Evolutionary conservation across 2,329 filamentous ascomycete species (phyloP), one percentile per base, ranked within the genome.

Genomic region (Calycina marina): DNA sequence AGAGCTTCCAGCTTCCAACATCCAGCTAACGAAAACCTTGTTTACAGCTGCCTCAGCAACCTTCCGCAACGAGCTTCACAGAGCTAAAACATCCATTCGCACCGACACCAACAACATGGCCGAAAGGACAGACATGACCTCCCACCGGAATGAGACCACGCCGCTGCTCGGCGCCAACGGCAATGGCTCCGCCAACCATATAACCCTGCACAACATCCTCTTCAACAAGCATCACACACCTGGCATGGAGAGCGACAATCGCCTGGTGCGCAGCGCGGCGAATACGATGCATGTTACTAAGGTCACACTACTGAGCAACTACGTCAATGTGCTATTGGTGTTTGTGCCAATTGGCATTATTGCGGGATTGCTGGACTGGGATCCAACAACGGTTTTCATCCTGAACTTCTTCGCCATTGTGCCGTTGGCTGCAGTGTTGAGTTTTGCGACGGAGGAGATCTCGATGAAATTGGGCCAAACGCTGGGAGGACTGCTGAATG

Each of bases 311-410:
- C 34, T 46, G 11, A 50, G 47, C 39, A 49, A 45, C 40, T 50
- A 50, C 54, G 72, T 93, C 58, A 93, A 93, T 51, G 49, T 93
- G 16, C 61, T 93, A 15, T 61, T 93, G 24, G 36, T 93, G 16
- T 73, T 77, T 24, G 84, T 82, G 1, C 85, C 85, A 0, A 67
- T 74, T 28, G 85, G 85, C 37, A 82, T 93, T 51, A 69, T 72
- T 60, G 57, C 67, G 31, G 68, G 67, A 40, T 56, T 55, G 3
- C 41, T 65, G 36, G 51, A 32, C 12, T 63, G 63, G 59, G 59
- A 62, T 42, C 63, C 69, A 2, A 66, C 63, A 10, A 59, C 60
- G 20, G 59, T 69, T 44, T 73, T 73, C 50, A 49, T 65, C 24
- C 58, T 72, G 46, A 72, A 72, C 50, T 72, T 72, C 54, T 56